A percentile compares a stretch with the other conserved stretches of the same genome.
Conservation (phyloP, 2,329 filamentous ascomycete genomes). For the Sporothrix sp. region DNA sequence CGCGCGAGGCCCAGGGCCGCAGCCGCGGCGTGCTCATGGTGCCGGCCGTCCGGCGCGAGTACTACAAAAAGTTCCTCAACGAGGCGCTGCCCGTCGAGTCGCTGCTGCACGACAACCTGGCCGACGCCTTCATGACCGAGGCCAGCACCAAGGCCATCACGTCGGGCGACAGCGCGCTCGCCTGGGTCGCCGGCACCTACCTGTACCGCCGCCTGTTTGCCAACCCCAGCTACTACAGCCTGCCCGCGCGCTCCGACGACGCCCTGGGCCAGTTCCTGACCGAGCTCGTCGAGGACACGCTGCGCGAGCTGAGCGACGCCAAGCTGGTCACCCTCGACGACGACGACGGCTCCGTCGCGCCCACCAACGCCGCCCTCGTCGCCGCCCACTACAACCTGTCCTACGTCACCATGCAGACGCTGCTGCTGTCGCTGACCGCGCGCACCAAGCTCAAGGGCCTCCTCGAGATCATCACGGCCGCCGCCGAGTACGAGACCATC, state of each 20-base stretch:
- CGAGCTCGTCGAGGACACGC: conserved; percentile 82
- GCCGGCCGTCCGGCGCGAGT: conserved; percentile 85
- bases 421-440: conserved; percentile 78
- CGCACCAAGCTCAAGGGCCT: conserved; percentile 95
- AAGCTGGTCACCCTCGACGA: conserved; percentile 96
- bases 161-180: conserved; percentile 92
- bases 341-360: conserved; percentile 79
- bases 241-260: conserved; percentile 81
- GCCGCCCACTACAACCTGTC: conserved; percentile 99
- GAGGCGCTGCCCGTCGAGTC: conserved; percentile 94
- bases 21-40: conserved; percentile 95
- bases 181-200: conserved; percentile 99
- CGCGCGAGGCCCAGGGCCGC: conserved; percentile 68
- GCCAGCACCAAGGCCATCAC: conserved; percentile 93
- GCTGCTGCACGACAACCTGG: conserved; percentile 80
- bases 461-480: conserved; percentile 91
- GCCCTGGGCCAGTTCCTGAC: conserved; percentile 91
- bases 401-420: conserved; percentile 98
- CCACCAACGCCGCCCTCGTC: conserved; percentile 95
- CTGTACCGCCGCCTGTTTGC: conserved; percentile 92
- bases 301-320: conserved; percentile 82
- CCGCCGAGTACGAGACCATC: conserved; percentile 90
- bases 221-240: conserved; percentile 92
- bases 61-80: conserved; percentile 97
- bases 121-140: conserved; percentile 94